These are phyloP conservation scores for Phyllosticta citribraziliensis DNA, from an alignment of 2,329 filamentous ascomycete species.

Conservation along the genomic window DNA sequence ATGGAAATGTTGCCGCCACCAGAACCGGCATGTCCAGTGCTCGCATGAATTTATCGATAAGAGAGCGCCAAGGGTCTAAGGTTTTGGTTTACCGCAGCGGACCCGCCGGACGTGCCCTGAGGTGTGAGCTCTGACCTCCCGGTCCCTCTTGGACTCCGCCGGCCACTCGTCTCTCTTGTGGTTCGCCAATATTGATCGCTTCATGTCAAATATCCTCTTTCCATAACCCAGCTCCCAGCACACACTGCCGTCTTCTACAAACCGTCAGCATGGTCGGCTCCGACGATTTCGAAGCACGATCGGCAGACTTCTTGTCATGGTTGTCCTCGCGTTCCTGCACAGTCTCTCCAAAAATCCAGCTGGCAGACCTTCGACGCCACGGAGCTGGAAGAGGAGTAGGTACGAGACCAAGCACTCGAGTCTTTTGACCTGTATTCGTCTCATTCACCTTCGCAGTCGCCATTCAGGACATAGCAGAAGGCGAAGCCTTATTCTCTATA, in stretches of 20 bases:
- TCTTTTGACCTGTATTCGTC: not conserved
- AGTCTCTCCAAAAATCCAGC: conserved; percentile 47
- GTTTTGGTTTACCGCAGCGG: too few species aligned
- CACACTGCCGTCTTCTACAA: not conserved
- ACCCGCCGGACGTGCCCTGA: too few species aligned
- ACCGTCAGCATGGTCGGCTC: not conserved
- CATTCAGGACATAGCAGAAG: conserved; percentile 55
- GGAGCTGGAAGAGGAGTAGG: conserved; percentile 54
- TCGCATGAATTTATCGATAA: not conserved
- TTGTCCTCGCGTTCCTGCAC: conserved; percentile 43
- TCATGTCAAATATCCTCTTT: not conserved
- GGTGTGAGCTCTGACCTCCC: not conserved
- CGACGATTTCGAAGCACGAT: conserved; percentile 32
- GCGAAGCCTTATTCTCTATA: conserved; percentile 72
- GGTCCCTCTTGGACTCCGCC: not conserved
- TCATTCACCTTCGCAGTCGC: conserved; percentile 47
- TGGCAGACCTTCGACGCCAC: conserved; percentile 47
- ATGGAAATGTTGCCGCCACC: not conserved
- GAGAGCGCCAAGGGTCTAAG: too few species aligned
- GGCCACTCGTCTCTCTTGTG: not conserved
- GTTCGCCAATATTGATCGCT: not conserved
- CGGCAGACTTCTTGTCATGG: conserved; percentile 48
- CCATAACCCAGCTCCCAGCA: not conserved
- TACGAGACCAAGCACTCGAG: conserved; percentile 31
- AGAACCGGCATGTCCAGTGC: too few species aligned